Evolutionary conservation across 2,329 filamentous ascomycete genomes (phyloP), one percentile per base, ranked within the genome.

Genomic region (Tolypocladium pustulatum): DNA sequence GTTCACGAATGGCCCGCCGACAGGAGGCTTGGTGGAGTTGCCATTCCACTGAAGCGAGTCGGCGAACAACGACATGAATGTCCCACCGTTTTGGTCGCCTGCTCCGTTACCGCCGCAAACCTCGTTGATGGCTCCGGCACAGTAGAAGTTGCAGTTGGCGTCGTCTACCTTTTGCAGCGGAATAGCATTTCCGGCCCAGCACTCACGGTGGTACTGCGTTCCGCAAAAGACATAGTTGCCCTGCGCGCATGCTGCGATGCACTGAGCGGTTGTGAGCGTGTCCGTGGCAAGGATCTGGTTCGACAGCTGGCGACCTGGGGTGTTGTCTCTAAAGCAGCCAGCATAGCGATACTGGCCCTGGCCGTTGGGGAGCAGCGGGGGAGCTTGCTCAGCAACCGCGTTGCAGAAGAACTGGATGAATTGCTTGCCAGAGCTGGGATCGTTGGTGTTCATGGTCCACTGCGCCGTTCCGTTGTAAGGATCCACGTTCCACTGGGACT

Each of bases 381-480:
- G 73, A 0, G 79, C 76, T 65, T 85, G 82, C 57, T 81, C 77
- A 0, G 80, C 64, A 0, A 81, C 74, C 1, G 79, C 81, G 7
- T 69, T 75, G 60, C 82, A 84, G 54, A 66, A 66, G 60, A 85
- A 84, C 13, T 77, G 69, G 6, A 84, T 75, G 9, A 71, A 69
- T 55, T 81, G 78, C 69, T 84, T 84, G 34, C 76, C 78, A 56
- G 79, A 74, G 1, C 65, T 67, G 0, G 77, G 76, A 58, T 84
- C 82, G 56, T 82, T 80, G 53, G 78, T 79, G 66, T 84, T 85
- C 65, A 85, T 74, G 0, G 78, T 82, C 82, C 82, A 85, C 2
- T 70, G 65, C 0, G 81, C 79, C 0, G 68, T 71, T 3, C 78
- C 78, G 4, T 70, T 71, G 61, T 79, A 82, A 0, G 77, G 66